phyloP scores from a whole-genome alignment of 768 basidiomycete genomes.

The Rhodotorula kratochvilovae region DNA sequence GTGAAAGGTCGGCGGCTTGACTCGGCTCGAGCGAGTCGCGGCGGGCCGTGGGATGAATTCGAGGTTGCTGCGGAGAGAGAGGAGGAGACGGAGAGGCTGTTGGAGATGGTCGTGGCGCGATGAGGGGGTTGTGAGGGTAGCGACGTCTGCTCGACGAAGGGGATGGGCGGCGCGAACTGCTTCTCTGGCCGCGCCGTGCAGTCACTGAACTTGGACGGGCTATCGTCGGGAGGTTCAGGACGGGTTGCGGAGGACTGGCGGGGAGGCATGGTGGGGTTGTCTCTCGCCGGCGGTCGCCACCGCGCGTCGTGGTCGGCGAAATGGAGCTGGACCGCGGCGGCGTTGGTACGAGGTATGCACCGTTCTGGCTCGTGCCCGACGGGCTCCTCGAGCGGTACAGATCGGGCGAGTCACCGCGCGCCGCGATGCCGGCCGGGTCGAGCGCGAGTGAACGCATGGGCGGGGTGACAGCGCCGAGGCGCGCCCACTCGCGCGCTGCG shows the following conservation, averaged over 20 bases:
- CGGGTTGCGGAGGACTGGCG: not conserved
- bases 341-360: not conserved
- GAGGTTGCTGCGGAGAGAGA: constrained; percentile 25
- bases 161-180: not conserved
- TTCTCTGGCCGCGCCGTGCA: not conserved
- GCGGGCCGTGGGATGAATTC: constrained; percentile 24
- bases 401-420: not conserved
- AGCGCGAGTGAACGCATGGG: not conserved
- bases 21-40: not conserved
- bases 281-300: too few species aligned
- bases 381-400: not conserved
- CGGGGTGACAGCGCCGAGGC: not conserved
- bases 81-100: constrained; percentile 25
- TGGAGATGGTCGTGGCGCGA: not conserved
- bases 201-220: not conserved
- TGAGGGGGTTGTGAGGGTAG: not conserved
- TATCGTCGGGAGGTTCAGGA: not conserved
- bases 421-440: not conserved
- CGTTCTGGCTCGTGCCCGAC: not conserved
- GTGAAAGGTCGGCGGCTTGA: not conserved
- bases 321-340: not conserved
- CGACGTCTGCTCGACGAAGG: not conserved
- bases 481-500: not conserved
- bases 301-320: not conserved
- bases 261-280: too few species aligned